A percentile compares a stretch with the other conserved stretches of the same genome.
These are phyloP conservation scores for Colletotrichum abscissum DNA, from an alignment of 2,329 filamentous ascomycete genomes.

Conservation along the genomic window DNA sequence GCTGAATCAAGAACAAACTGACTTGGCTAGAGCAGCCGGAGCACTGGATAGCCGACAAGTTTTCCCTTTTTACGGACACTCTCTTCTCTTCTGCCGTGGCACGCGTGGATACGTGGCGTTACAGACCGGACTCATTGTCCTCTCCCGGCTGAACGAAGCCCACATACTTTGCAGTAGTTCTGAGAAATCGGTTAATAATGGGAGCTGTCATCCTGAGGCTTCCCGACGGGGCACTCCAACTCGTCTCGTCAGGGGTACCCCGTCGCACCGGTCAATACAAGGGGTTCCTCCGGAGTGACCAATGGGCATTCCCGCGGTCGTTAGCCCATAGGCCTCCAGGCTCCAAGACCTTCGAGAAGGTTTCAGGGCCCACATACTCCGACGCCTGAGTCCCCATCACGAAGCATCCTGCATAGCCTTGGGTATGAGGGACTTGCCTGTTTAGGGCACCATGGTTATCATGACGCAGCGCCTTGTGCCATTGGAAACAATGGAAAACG, in stretches of 20 bases:
- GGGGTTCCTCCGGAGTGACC: conserved; percentile 11
- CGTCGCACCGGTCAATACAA: conserved; percentile 8
- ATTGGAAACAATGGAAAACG: conserved; percentile 33
- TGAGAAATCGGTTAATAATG: conserved; percentile 21
- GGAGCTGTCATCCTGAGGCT: conserved; percentile 29
- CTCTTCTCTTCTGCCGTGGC: conserved; percentile 9
- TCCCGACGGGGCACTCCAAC: conserved; percentile 13
- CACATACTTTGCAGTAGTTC: conserved; percentile 6
- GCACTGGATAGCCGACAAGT: neutral
- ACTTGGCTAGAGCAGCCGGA: conserved; percentile 3
- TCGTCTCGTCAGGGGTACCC: conserved; percentile 13
- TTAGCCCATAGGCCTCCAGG: conserved; percentile 27
- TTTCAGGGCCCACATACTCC: conserved; percentile 35
- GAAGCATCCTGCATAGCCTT: conserved; percentile 32
- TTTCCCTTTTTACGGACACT: neutral
- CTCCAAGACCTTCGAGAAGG: conserved; percentile 36
- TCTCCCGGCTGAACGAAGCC: neutral
- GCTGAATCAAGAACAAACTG: conserved; percentile 7
- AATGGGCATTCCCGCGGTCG: conserved; percentile 35
- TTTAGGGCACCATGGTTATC: conserved; percentile 29
- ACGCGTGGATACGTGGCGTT: conserved; percentile 23
- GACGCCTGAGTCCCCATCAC: conserved; percentile 13
- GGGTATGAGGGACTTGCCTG: conserved; percentile 29
- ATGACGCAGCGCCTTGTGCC: conserved; percentile 19
- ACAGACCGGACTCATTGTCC: conserved; percentile 6